Base-by-base conservation (phyloP, 805 yeast genomes). In the Teunomyces lycoperdinae region DNA sequence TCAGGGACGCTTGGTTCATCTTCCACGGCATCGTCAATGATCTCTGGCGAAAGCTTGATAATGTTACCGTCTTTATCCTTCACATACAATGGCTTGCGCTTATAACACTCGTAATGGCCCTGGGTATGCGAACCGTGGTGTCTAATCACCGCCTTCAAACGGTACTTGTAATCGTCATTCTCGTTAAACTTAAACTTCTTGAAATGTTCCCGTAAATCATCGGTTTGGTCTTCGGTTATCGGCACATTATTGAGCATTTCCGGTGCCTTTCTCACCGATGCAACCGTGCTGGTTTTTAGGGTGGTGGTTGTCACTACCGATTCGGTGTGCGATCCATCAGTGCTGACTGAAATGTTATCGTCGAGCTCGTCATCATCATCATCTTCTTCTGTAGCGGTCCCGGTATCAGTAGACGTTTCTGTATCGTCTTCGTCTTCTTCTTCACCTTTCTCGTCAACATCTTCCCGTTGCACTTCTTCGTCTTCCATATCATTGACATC, bases 91-190 rank as follows among this genome's bases (percentile, higher is more conserved):
- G 94, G 92, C 61, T 90, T 91, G 42, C 81, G 82, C 52, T 87
- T 83, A 62, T 81, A 89, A 57, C 96, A 88, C 58, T 91, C 96
- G 62, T 90, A 91, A 61, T 91, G 98, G 1, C 98, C 98, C 39
- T 82, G 79, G 16, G 83, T 77, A 64, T 91, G 97, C 1, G 92
- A 83, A 0, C 99, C 99, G 41, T 84, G 81, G 62, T 94, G 98
- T 54, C 90, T 78, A 14, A 94, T 82, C 51, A 89, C 70, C 0
- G 97, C 86, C 51, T 77, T 79, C 32, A 94, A 72, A 50, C 72
- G 71, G 62, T 88, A 90, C 35, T 69, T 75, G 50, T 66, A 70
- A 30, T 61, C 62, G 52, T 70, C 74, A 48, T 71, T 70, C 7
- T 70, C 76, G 54, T 65, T 66, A 60, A 70, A 70, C 51, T 71